Evolutionary conservation across 73 alveolate species (phyloP).

Genomic region (Paramecium biaurelia): DNA sequence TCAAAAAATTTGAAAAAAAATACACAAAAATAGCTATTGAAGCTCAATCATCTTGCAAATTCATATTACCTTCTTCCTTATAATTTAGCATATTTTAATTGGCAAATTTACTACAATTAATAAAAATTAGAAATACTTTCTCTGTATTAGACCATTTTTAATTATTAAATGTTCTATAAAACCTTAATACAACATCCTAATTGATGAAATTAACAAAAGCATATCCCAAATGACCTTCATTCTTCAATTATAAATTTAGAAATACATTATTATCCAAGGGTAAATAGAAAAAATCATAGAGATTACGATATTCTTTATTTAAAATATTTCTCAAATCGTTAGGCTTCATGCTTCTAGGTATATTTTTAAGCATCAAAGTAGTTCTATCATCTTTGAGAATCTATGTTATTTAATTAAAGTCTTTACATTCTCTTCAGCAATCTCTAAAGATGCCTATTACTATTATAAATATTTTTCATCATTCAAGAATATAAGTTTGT

Average conservation of each 20-base stretch:
- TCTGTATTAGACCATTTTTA: neutral
- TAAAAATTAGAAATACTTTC: neutral
- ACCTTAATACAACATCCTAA: neutral
- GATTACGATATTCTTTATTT: neutral
- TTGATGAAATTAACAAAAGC: constrained; percentile 29
- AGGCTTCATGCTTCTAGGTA: constrained; percentile 34
- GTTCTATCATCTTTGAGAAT: constrained; percentile 32
- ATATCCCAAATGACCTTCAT: constrained; percentile 30
- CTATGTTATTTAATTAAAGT: neutral
- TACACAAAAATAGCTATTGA: neutral
- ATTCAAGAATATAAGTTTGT: neutral
- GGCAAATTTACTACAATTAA: constrained; percentile 1
- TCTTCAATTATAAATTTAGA: neutral
- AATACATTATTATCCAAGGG: neutral
- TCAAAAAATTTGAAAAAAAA: neutral
- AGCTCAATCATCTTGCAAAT: neutral
- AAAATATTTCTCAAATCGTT: neutral
- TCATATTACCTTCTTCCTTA: constrained; percentile 31
- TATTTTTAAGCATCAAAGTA: constrained; percentile 33
- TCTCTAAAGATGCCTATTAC: neutral
- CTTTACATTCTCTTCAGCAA: neutral
- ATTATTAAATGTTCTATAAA: constrained; percentile 30
- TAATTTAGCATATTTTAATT: constrained; percentile 45
- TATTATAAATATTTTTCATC: neutral
- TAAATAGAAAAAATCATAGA: constrained; percentile 10